Evolutionary conservation across 768 basidiomycete species (phyloP), one percentile per base, ranked within the genome.

Genomic region (Pleurotus djamor): DNA sequence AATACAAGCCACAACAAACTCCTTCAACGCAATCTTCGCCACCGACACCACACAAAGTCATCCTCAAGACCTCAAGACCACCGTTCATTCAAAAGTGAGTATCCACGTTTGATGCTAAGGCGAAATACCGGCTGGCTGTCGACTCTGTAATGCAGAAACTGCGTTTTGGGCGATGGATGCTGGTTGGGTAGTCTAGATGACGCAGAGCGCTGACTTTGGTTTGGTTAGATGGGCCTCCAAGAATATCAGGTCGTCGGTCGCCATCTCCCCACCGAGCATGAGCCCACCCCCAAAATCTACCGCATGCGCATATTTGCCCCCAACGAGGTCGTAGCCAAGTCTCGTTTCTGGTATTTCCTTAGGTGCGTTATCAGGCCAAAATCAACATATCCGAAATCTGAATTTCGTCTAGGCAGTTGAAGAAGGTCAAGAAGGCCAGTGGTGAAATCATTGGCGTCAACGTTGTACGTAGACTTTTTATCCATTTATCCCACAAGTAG

Each of bases 221-320:
- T 56, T n/a, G 16, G n/a, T 28, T 44, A 78, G 86, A 92, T 92
- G 91, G 82, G 83, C 75, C 79, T 93, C 71, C 81, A 83, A 69
- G 96, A 99, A 85, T 98, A 82, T 83, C 95, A 97, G 79, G 91
- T 98, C 76, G 90, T 99, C 66, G 97, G 97, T 65, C 94, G 96
- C 72, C 96, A 97, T 76, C 81, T 98, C 68, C 96, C 97, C 71
- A 95, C 94, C 57, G 94, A 94, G 80, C 73, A 83, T 64, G 92
- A 97, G 65, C 93, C 94, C 58, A 92, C 84, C 61, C 97, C 97
- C 62, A 98, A 98, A 86, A 96, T 98, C 77, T 98, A 92, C 84
- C 91, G 96, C 69, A 98, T 98, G 96, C 91, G 96, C 76, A 97
- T 98, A 71, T 99, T 98, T 73, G 95, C 97, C 65, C 94, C 94